A percentile compares a stretch with the other conserved stretches of the same genome.
Conservation (phyloP, 2,329 filamentous ascomycete genomes). For the Stagonosporopsis chrysanthemi region DNA sequence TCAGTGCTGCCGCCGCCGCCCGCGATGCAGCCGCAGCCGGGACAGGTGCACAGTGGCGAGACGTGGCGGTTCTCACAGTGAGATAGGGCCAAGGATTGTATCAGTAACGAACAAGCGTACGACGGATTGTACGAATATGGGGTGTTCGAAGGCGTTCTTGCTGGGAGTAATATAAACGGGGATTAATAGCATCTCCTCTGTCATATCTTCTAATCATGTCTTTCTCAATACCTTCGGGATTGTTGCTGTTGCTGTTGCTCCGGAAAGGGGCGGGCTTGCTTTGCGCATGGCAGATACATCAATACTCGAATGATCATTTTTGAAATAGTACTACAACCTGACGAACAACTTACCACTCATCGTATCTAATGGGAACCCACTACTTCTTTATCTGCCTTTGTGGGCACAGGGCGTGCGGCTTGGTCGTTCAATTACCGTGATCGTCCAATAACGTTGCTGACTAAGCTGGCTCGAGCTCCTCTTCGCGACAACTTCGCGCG, state of each 20-base stretch:
- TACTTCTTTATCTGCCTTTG: too few relatives aligned
- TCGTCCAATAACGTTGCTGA: neutral
- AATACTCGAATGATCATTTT: neutral
- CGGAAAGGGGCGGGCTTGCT: neutral
- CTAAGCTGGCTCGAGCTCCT: conserved; percentile 18
- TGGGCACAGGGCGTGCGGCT: too few relatives aligned
- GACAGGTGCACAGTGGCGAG: conserved; percentile 36
- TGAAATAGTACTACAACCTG: neutral
- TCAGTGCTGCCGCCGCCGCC: conserved; percentile 9
- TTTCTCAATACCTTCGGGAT: neutral
- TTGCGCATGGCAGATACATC: neutral
- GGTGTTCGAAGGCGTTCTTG: neutral
- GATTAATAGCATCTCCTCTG: neutral
- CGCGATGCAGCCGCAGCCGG: conserved; percentile 9
- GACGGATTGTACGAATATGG: conserved; percentile 11
- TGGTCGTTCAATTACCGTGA: too few relatives aligned
- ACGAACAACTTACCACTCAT: too few relatives aligned
- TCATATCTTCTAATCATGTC: neutral
- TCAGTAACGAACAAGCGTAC: conserved; percentile 3
- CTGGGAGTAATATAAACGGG: neutral
- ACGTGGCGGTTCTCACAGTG: conserved; percentile 40
- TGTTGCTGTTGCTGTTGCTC: neutral
- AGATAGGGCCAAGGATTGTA: neutral
- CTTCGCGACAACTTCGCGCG: conserved; percentile 1
- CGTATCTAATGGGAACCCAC: too few relatives aligned